Evolutionary conservation across 1,284 basidiomycete genomes (phyloP).

Genomic region (Erythrobasidium hasegawianum): DNA sequence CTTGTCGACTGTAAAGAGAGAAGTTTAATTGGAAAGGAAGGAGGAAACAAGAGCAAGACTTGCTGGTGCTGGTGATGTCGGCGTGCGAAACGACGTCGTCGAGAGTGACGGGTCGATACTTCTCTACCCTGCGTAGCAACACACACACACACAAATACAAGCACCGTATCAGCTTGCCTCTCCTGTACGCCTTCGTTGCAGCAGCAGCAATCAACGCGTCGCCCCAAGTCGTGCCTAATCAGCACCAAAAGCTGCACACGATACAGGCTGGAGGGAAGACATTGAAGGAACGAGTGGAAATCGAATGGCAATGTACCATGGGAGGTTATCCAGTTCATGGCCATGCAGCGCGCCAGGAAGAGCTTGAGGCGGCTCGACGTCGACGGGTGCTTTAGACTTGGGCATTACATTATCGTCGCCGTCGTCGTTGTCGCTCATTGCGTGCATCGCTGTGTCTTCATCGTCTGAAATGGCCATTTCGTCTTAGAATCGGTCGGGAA

Average conservation of each 20-base stretch:
- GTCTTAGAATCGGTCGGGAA: neutral
- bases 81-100: constrained; percentile 91
- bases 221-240: neutral
- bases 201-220: constrained; percentile 11
- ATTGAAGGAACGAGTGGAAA: neutral
- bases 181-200: neutral
- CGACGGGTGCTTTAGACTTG: constrained; percentile 6
- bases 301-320: constrained; percentile 8
- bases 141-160: neutral
- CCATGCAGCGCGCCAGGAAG: constrained; percentile 26
- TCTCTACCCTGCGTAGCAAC: constrained; percentile 74
- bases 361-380: constrained; percentile 20
- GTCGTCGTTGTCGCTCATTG: neutral
- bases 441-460: neutral
- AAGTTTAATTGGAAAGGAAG: neutral
- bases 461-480: constrained; percentile 29
- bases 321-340: constrained; percentile 31
- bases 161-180: neutral
- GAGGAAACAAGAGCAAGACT: constrained; percentile 45
- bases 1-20: constrained; percentile 67
- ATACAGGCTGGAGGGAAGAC: neutral
- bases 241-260: neutral
- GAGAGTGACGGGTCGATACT: constrained; percentile 81
- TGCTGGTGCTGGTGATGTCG: constrained; percentile 88
- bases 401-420: constrained; percentile 1